Conservation (phyloP, 306 rosid species). For the Acmispon strigosus region DNA sequence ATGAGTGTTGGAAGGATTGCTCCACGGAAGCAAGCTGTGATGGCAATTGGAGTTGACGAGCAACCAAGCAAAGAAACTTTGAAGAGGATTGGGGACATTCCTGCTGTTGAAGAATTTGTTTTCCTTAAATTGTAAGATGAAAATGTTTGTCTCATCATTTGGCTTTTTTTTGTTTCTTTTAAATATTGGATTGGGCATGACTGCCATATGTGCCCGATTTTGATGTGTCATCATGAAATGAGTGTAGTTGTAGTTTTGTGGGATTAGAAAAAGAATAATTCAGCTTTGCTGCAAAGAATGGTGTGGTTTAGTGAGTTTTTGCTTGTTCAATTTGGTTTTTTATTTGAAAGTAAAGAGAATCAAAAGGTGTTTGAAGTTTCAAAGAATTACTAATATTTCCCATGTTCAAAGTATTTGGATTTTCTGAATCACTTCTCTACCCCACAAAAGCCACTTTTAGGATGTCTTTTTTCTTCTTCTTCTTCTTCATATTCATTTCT, state of each 20-base stretch:
- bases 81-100: conserved; percentile 80
- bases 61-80: conserved; percentile 62
- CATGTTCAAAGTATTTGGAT: background rate
- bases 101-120: conserved; percentile 90
- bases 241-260: conserved; percentile 16
- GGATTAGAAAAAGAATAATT: conserved; percentile 31
- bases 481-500: too few species aligned
- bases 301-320: conserved; percentile 6
- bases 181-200: conserved; percentile 18
- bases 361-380: background rate
- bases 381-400: background rate
- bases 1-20: conserved; percentile 98
- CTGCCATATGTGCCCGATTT: conserved; percentile 33
- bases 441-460: too few species aligned
- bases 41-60: conserved; percentile 98
- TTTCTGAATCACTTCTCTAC: too few species aligned
- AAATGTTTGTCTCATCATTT: background rate
- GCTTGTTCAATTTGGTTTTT: background rate
- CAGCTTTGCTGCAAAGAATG: conserved; percentile 8
- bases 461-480: too few species aligned
- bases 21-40: conserved; percentile 97
- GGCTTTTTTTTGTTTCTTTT: background rate
- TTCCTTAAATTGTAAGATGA: conserved; percentile 70
- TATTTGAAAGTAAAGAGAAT: background rate
- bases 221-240: conserved; percentile 14